These are phyloP conservation scores for Ogataea allantospora DNA, from an alignment of 805 yeast genomes.

Conservation along the genomic window DNA sequence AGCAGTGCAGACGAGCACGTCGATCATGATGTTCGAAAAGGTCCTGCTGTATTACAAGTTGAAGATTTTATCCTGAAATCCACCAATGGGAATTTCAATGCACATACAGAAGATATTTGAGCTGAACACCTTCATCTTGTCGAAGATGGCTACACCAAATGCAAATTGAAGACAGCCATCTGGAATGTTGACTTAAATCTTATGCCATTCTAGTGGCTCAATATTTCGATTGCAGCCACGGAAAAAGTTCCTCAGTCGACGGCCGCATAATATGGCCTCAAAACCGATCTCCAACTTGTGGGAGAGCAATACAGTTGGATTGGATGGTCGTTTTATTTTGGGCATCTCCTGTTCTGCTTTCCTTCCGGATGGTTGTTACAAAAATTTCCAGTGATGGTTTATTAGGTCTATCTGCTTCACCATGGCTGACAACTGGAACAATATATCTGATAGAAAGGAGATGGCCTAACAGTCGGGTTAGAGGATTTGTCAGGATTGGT, in stretches of 20 bases:
- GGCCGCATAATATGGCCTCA: constrained; percentile 39
- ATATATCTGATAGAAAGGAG: constrained; percentile 51
- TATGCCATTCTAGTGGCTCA: constrained; percentile 47
- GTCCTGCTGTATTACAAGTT: too few relatives aligned
- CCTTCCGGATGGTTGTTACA: constrained; percentile 40
- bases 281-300: constrained; percentile 36
- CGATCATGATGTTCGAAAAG: too few relatives aligned
- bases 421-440: constrained; percentile 35
- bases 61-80: too few relatives aligned
- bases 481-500: constrained; percentile 28
- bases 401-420: constrained; percentile 28
- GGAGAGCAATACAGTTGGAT: constrained; percentile 35
- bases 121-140: constrained; percentile 20
- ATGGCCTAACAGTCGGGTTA: constrained; percentile 35
- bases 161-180: constrained; percentile 19
- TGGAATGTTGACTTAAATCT: constrained; percentile 51
- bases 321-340: constrained; percentile 37
- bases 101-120: constrained; percentile 24
- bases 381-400: constrained; percentile 32
- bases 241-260: constrained; percentile 49
- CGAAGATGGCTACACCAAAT: constrained; percentile 22
- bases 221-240: constrained; percentile 55
- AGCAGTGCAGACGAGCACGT: too few relatives aligned
- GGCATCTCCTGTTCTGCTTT: constrained; percentile 33
- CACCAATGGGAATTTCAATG: too few relatives aligned